These are phyloP conservation scores for Leccinum aurantiacum DNA, from an alignment of 768 basidiomycete species.

Conservation along the genomic window DNA sequence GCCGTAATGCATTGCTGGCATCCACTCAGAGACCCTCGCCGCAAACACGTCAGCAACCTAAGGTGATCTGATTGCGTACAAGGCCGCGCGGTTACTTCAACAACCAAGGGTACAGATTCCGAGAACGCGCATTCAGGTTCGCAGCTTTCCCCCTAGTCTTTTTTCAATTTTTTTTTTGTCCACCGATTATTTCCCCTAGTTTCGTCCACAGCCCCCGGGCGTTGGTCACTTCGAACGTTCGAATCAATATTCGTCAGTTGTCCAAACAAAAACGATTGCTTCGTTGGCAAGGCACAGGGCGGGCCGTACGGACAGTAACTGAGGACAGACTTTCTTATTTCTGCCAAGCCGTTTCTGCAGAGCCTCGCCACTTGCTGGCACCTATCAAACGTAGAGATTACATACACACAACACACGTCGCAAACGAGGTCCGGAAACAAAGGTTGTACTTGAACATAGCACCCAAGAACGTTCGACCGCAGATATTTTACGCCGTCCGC, in stretches of 20 bases:
- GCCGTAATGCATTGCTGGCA: slow-evolving; percentile 34
- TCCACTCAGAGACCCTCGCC: slow-evolving; percentile 24
- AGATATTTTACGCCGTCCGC: slow-evolving; percentile 38
- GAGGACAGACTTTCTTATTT: slow-evolving; percentile 14
- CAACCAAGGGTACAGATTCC: slow-evolving; percentile 26
- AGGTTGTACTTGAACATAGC: slow-evolving; percentile 19
- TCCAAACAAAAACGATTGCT: slow-evolving; percentile 11
- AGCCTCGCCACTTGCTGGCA: slow-evolving; percentile 29
- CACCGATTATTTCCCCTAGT: slow-evolving; percentile 10
- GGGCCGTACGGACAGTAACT: slow-evolving; percentile 8
- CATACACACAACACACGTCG: slow-evolving; percentile 21
- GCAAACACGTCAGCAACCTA: slow-evolving; percentile 30
- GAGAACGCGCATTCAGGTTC: slow-evolving; percentile 30
- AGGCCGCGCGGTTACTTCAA: slow-evolving; percentile 13
- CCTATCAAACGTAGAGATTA: slow-evolving; percentile 21
- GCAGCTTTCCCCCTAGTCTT: slow-evolving; percentile 10
- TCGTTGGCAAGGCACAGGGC: slow-evolving; percentile 19
- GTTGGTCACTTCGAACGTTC: slow-evolving; percentile 9
- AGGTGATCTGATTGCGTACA: slow-evolving; percentile 31
- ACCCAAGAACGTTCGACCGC: slow-evolving; percentile 25
- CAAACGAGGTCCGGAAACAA: slow-evolving; percentile 23
- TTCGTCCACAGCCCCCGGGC: slow-evolving; percentile 17
- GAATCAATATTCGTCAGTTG: slow-evolving; percentile 9
- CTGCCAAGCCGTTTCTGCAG: slow-evolving; percentile 16
- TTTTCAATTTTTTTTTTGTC: slow-evolving; percentile 8